Percentiles rank a stretch among this genome's conserved stretches.
phyloP scores from a whole-genome alignment of 2,329 filamentous ascomycete genomes.

The Beauveria sp. region DNA sequence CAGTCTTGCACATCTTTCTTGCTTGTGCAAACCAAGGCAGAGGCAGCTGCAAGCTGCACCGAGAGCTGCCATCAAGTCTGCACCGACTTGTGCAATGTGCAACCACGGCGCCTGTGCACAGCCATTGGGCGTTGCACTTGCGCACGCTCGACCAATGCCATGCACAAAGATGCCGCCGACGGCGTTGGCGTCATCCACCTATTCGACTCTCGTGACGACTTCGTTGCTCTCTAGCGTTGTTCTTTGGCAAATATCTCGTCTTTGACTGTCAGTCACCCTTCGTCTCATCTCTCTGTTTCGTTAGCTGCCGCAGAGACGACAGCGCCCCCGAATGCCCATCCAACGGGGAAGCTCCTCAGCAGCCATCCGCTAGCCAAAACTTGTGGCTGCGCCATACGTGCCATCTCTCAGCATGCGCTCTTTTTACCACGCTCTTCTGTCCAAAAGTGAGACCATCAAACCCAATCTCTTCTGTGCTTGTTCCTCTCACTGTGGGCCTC shows the following conservation, averaged over 20 bases:
- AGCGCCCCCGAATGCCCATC: not conserved
- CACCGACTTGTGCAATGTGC: not conserved
- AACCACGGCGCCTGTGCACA: conserved; percentile 7
- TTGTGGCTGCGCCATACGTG: conserved; percentile 6
- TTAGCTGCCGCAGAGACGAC: not conserved
- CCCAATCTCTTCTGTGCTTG: not conserved
- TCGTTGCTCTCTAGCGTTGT: not conserved
- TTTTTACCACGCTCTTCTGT: not conserved
- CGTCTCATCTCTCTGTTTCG: not conserved
- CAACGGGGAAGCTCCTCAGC: not conserved
- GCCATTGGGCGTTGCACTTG: conserved; percentile 1
- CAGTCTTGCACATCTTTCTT: not conserved
- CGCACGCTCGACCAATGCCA: conserved; percentile 9
- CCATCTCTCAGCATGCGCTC: not conserved
- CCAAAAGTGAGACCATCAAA: not conserved
- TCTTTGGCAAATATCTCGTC: not conserved
- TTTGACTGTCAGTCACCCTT: not conserved
- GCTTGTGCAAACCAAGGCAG: not conserved
- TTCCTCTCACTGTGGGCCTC: not conserved
- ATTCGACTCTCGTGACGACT: not conserved
- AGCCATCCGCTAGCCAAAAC: conserved; percentile 3
- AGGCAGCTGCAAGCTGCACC: not conserved
- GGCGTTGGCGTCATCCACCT: not conserved
- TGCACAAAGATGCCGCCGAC: conserved; percentile 1
- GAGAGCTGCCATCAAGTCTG: not conserved